Conservation (phyloP, 495 filamentous ascomycete species). For the Bombardia bombarda region DNA sequence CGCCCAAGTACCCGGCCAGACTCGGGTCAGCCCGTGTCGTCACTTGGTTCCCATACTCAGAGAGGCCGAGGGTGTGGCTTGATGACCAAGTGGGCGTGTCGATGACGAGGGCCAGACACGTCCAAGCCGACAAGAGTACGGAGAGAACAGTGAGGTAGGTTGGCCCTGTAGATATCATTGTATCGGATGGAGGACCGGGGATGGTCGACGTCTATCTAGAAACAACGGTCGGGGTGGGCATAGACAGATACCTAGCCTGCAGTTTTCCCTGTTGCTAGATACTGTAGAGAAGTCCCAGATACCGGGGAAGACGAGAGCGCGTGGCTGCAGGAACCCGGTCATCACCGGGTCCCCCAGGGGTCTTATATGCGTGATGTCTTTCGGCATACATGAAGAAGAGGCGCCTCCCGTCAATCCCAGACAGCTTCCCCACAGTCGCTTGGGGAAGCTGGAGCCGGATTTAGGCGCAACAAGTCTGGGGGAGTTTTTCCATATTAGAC, state of each 20-base stretch:
- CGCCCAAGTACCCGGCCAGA: constrained; percentile 41
- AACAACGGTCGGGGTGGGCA: not conserved
- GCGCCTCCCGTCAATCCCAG: not conserved
- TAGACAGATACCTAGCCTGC: not conserved
- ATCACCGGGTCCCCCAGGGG: not conserved
- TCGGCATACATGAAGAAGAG: too few relatives aligned
- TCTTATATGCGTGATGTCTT: constrained; percentile 11
- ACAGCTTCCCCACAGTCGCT: constrained; percentile 9
- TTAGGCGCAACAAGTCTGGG: constrained; percentile 9
- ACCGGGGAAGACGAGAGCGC: not conserved
- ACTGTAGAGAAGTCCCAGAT: not conserved
- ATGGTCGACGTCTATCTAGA: too few relatives aligned
- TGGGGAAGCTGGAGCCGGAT: constrained; percentile 6
- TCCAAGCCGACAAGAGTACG: constrained; percentile 1
- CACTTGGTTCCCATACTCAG: constrained; percentile 4
- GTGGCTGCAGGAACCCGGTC: constrained; percentile 1
- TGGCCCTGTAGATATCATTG: not conserved
- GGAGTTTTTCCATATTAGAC: constrained; percentile 2
- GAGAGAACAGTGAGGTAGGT: not conserved
- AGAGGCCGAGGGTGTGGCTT: constrained; percentile 3
- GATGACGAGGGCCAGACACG: not conserved
- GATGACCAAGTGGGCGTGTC: not conserved
- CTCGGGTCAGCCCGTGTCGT: constrained; percentile 28
- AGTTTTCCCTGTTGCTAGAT: too few relatives aligned
- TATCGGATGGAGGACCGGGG: not conserved